Base-by-base conservation (phyloP, 2,329 filamentous ascomycete species). In the Fusarium sambucinum region DNA sequence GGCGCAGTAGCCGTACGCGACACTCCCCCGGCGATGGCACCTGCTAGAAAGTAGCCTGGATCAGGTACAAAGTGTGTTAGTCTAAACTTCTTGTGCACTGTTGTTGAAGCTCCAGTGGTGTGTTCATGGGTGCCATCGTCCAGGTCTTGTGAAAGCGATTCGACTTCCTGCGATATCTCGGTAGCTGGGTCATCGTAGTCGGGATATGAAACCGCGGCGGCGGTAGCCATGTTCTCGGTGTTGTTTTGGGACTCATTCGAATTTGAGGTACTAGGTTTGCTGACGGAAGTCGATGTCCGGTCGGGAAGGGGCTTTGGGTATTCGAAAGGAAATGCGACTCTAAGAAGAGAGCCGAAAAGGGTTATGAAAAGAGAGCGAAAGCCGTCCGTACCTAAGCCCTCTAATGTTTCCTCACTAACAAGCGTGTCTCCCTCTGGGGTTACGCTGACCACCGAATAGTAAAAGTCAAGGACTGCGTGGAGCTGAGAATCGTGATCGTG, bases 41-140 rank as follows among this genome's bases (percentile, higher is more conserved):
- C 96, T 79, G 96, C 96, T 82, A 97, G 82, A 81, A 98, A 99
- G 83, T 98, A 99, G 87, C 96, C 96, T 97, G 91, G 86, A 89
- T 93, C 88, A 80, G 92, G 92, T 80, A 93, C 84, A 85, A 91
- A 86, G 78, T 85, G 83, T 79, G 87, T 89, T 84, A 90, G 87
- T 83, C 79, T 83, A 77, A 77, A 79, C 79, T 83, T 84, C 79
- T 77, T 80, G 69, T 75, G 76, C 52, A 70, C 69, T 71, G 71
- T 73, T 71, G 71, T 75, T 72, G 71, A 76, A 65, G 74, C 71
- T 75, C 75, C 75, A 76, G 76, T 76, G 73, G 69, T 71, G 50
- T 73, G 71, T 74, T 68, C 71, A 72, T 73, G 73, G 75, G 76
- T 79, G 78, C 78, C 77, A 78, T 75, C 76, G 75, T 76, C 76